Conservation (phyloP, 2,329 filamentous ascomycete genomes). For the Rhinocladiella similis region DNA sequence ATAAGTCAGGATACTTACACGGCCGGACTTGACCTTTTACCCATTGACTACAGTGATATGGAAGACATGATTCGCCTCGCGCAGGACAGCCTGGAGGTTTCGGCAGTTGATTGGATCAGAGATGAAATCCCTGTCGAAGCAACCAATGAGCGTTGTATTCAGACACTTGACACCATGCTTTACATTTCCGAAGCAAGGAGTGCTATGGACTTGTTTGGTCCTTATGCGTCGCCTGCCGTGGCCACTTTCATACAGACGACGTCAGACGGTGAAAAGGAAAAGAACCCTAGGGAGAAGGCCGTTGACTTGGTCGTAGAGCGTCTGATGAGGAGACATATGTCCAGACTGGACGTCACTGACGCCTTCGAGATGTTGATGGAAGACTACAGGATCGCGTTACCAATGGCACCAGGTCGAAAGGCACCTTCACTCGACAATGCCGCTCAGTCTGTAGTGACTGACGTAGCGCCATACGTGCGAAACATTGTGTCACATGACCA, state of each 20-base stretch:
- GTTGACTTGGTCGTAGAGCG: conserved; percentile 31
- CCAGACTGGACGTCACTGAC: conserved; percentile 34
- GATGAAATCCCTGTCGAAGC: conserved; percentile 53
- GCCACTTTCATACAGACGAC: conserved; percentile 6
- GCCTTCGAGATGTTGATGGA: conserved; percentile 56
- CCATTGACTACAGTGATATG: conserved; percentile 4
- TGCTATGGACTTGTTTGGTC: conserved; percentile 20
- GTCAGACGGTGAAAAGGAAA: background rate
- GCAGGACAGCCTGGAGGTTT: conserved; percentile 16
- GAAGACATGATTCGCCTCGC: conserved; percentile 20
- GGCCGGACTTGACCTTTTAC: conserved; percentile 69
- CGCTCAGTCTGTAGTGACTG: conserved; percentile 64
- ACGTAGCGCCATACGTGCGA: conserved; percentile 89
- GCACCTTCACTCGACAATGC: conserved; percentile 76
- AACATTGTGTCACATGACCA: conserved; percentile 77
- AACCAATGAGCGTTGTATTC: conserved; percentile 56
- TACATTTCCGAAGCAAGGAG: conserved; percentile 20
- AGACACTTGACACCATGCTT: conserved; percentile 58
- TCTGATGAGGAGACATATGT: conserved; percentile 16
- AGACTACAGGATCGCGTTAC: conserved; percentile 35
- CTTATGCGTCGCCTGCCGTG: conserved; percentile 3
- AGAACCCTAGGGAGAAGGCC: conserved; percentile 9
- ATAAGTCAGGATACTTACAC: conserved; percentile 79
- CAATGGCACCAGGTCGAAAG: conserved; percentile 36
- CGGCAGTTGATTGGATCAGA: conserved; percentile 27